phyloP scores from a whole-genome alignment of 371 early-diverging fungal genomes.

The Dichotomocladium elegans region DNA sequence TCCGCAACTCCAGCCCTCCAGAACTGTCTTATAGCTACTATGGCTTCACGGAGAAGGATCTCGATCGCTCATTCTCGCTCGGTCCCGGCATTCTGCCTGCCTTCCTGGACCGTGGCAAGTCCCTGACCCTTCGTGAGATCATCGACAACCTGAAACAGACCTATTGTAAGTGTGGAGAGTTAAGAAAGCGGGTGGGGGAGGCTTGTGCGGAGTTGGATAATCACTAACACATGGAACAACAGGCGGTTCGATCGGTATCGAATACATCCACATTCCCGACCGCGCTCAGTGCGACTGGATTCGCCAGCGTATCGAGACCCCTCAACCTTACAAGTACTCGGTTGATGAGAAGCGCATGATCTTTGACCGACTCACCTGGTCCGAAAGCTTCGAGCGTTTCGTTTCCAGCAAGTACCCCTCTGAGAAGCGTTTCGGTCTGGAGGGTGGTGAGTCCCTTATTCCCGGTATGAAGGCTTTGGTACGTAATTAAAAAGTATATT shows the following conservation, averaged over 20 bases:
- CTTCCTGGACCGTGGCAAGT: conserved; percentile 63
- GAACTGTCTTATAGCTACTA: conserved; percentile 88
- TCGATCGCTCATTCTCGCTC: conserved; percentile 86
- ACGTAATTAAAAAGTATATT: conserved; percentile 30
- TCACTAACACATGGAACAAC: neutral
- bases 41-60: conserved; percentile 90
- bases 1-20: conserved; percentile 62
- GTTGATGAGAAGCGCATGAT: conserved; percentile 87
- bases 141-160: conserved; percentile 75
- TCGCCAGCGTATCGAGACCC: conserved; percentile 86
- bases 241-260: conserved; percentile 91
- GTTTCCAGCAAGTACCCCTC: conserved; percentile 91
- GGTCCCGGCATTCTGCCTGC: conserved; percentile 95
- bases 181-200: neutral
- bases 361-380: conserved; percentile 95
- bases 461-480: conserved; percentile 97
- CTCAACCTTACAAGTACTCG: conserved; percentile 79
- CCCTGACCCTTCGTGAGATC: conserved; percentile 88
- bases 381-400: conserved; percentile 93
- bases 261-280: conserved; percentile 97
- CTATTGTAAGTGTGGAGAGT: conserved; percentile 66
- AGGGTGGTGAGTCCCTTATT: conserved; percentile 95
- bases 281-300: conserved; percentile 97
- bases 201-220: too few species aligned
- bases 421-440: conserved; percentile 97